Evolutionary conservation across 2,329 filamentous ascomycete species (phyloP), one percentile per base, ranked within the genome.

Genomic region (Kalmusia sp.): DNA sequence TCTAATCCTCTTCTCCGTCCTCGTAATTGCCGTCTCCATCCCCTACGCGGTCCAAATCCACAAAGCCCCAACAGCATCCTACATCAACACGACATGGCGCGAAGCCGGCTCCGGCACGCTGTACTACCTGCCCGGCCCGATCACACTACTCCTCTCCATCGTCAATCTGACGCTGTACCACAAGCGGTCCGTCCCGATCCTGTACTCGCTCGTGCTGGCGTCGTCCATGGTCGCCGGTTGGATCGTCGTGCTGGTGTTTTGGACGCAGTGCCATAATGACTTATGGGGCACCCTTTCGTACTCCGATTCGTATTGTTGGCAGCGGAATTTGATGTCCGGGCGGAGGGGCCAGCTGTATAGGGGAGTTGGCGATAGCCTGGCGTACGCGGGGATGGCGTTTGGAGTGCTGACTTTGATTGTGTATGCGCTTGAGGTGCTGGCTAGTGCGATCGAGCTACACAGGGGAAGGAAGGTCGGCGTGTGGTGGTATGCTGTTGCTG

Each of bases 181-280:
- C 21, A 11, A n/a, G 2, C 17, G 6, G 4, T 19, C 15, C 17
- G n/a, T 39, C 34, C 34, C 25, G 5, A 14, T 49, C 2, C 8
- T 47, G 3, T 47, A 47, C 44, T n/a, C 19, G 21, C 31, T 47
- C 19, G 31, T n/a, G 4, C 6, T n/a, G 9, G 21, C 33, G 12
- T 24, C 11, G 21, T 12, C 31, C 21, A 39, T 49, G 24, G 22
- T 25, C 27, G 22, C 17, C 5, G 34, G 21, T 7, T 49, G 27
- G 34, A 15, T 49, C 19, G 25, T 49, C 25, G 25, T 40, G 1
- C 34, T 39, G 4, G 14, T 33, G 9, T 49, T 40, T 21, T 49
- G 35, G 34, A 31, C 27, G 9, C 46, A 49, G 25, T 49, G 46
- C 46, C 46, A 49, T 17, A 25, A 11, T 8, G 35, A 49, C 12